Evolutionary conservation across 441 rosid genomes (phyloP), one percentile per base, ranked within the genome.

Genomic region (Aleurites moluccanus): DNA sequence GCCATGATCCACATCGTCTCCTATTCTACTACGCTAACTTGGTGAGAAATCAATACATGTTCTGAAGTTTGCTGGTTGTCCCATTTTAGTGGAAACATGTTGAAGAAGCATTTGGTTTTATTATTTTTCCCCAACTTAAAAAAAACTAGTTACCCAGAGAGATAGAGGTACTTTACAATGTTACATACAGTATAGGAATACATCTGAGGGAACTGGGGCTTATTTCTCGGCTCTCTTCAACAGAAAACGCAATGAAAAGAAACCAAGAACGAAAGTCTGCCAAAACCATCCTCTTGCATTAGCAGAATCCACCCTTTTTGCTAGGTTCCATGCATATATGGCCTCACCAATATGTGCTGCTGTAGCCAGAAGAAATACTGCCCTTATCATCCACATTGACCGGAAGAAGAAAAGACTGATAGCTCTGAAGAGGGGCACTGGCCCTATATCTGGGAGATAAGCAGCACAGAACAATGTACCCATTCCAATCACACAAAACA

Each of bases 281-380:
- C 93, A 91, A 80, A 91, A 91, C 99, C 97, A 95, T 49, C 89
- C 94, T 71, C 69, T 88, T 15, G 98, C 90, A 76, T 96, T 93
- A 11, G 65, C 84, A 9, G 95, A 94, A 82, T 93, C 94, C 25
- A 88, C 92, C 70, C 82, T 85, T 77, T 80, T 89, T 15, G 99
- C 94, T 56, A 96, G 75, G 49, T 18, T 63, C 95, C 89, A 91
- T 0, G 97, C 98, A 64, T 84, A 92, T 40, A 83, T 63, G 27
- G 75, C 94, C 85, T 96, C 97, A 10, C 76, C 81, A 27, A 88
- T 28, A 78, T 93, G 99, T 14, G 73, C 52, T 38, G 67, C 81
- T 2, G 56, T 52, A 15, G 93, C 65, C 10, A 82, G 60, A 14
- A 79, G 33, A 56, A 83, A 87, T 42, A 87, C 90, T 55, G 76